Base-by-base conservation (phyloP, 305 asterid species). In the Fraxinus floribunda region DNA sequence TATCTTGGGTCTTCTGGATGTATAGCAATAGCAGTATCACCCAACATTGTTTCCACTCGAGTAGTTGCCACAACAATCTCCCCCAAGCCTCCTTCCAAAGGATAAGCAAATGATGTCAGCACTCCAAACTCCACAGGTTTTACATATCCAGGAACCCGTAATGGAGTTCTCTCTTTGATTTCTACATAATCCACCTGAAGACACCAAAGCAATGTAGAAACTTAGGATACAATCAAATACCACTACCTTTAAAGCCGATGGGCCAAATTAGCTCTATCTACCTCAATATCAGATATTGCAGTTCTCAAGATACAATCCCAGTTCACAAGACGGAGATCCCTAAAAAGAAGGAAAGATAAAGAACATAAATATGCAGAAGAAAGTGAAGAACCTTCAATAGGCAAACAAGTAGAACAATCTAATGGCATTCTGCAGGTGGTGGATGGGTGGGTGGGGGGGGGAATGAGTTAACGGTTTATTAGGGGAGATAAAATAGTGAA, bases 11-110 rank as follows among this genome's bases (percentile, higher is more conserved):
- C 99, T 81, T 94, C 87, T 4, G 98, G 98, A 89, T 96, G 99
- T 80, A 96, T 85, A 44, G 99, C 98, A 85, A 96, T 91, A 26
- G 99, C 99, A 62, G 99, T 91, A 85, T 94, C 99, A 46, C 99
- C 99, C 77, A 96, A 92, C 99, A 94, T 93, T 79, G 99, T 96
- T 86, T 96, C 99, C 84, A 94, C 91, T 79, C 99, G 90, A 7
- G 99, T 96, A 80, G 99, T 96, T 3, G 99, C 99, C 86, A 96
- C 99, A 79, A 96, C 89, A 88, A 96, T 89, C 89, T 96, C 99
- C 52, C 97, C 99, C 80, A 93, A 86, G 49, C 88, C 92, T 76
- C 86, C 96, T 89, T 94, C 98, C 87, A 96, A 86, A 81, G 98
- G 97, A 91, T 96, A 96, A 78, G 99, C 99, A 83, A 96, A 96